phyloP scores from a whole-genome alignment of 2,329 filamentous ascomycete genomes.

The Aspergillus floridensis region DNA sequence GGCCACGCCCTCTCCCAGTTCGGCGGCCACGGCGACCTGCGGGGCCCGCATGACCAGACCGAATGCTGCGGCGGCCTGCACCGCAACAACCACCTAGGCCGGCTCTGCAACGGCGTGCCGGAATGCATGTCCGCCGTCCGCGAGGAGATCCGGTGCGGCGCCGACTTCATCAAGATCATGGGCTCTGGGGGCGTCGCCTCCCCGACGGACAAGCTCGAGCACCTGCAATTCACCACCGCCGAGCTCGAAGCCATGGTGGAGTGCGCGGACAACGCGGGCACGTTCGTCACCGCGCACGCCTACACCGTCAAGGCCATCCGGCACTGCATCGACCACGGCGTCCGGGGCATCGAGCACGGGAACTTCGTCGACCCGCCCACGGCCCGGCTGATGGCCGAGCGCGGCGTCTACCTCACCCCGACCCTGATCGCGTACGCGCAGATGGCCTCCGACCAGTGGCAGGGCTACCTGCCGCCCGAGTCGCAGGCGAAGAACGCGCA shows the following conservation, averaged over 20 bases:
- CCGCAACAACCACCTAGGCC: constrained; percentile 34
- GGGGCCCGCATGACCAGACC: constrained; percentile 39
- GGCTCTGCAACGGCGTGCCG: constrained; percentile 54
- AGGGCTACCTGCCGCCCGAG: constrained; percentile 27
- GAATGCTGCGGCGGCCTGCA: constrained; percentile 48
- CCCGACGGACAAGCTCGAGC: constrained; percentile 48
- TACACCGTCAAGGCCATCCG: constrained; percentile 57
- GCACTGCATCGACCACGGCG: constrained; percentile 56
- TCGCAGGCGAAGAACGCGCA: constrained; percentile 51
- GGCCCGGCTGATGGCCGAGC: constrained; percentile 51
- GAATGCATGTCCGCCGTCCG: constrained; percentile 54
- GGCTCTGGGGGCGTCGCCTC: constrained; percentile 56
- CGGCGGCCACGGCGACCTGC: constrained; percentile 57
- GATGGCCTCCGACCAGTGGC: constrained; percentile 38
- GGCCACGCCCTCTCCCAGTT: constrained; percentile 57
- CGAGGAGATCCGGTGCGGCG: constrained; percentile 55
- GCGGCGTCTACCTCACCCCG: constrained; percentile 52
- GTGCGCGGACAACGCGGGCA: constrained; percentile 25
- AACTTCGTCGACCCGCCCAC: constrained; percentile 47
- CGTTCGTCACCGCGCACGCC: constrained; percentile 58
- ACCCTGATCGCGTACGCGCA: constrained; percentile 55
- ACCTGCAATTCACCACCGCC: too few relatives aligned
- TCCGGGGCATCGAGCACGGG: constrained; percentile 56
- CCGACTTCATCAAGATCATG: constrained; percentile 65
- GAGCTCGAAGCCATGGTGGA: too few relatives aligned